Percentiles rank a stretch among this genome's conserved stretches.
phyloP scores from a whole-genome alignment of 768 basidiomycete species.

The Amanita molliuscula region DNA sequence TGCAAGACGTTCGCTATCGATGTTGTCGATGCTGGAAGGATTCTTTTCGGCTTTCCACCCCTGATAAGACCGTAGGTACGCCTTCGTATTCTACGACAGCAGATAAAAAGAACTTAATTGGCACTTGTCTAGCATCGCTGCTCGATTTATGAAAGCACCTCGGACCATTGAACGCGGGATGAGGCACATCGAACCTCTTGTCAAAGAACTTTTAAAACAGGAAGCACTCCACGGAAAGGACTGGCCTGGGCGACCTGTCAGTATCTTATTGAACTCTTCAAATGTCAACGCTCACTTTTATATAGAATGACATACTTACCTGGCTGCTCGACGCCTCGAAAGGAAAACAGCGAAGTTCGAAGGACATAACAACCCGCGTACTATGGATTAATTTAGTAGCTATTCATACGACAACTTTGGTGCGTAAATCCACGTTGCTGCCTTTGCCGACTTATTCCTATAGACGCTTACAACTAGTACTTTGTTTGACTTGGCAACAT shows the following conservation, averaged over 20 bases:
- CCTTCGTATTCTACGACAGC: background rate
- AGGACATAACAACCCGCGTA: slow-evolving; percentile 22
- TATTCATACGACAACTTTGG: slow-evolving; percentile 32
- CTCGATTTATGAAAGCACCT: slow-evolving; percentile 5
- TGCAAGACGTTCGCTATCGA: slow-evolving; percentile 11
- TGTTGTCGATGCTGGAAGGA: slow-evolving; percentile 11
- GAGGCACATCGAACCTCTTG: slow-evolving; percentile 17
- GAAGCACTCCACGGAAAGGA: slow-evolving; percentile 17
- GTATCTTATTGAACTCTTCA: background rate
- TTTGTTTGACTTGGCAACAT: slow-evolving; percentile 25
- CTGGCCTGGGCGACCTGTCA: slow-evolving; percentile 20
- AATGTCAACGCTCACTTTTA: background rate
- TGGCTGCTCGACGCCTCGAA: slow-evolving; percentile 34
- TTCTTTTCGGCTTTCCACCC: slow-evolving; percentile 16
- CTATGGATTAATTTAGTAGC: slow-evolving; percentile 31
- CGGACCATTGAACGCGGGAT: slow-evolving; percentile 9
- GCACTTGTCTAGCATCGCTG: slow-evolving; percentile 10
- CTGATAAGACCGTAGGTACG: slow-evolving; percentile 14
- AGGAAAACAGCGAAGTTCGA: slow-evolving; percentile 14
- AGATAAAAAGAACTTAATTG: background rate
- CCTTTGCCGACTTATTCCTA: background rate
- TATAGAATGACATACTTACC: slow-evolving; percentile 34
- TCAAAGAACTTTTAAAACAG: slow-evolving; percentile 16
- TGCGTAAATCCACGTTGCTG: slow-evolving; percentile 8
- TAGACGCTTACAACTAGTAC: slow-evolving; percentile 29